These are phyloP conservation scores for Scutellaria galericulata DNA, from an alignment of 257 asterid genomes.

Conservation along the genomic window DNA sequence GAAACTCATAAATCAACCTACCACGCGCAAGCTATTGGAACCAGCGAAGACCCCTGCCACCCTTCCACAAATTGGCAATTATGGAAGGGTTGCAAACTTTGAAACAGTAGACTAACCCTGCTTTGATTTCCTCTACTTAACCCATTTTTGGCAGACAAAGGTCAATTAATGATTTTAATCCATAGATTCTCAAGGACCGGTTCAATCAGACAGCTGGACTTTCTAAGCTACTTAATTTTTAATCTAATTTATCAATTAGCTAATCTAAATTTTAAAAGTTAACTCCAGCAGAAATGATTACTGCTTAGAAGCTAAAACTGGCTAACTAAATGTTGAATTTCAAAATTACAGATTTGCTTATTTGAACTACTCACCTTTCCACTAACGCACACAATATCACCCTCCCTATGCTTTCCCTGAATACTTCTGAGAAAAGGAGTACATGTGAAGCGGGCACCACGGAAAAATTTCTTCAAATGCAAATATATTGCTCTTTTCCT, in stretches of 20 bases:
- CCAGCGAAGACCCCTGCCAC: conserved; percentile 10
- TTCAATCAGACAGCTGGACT: neutral
- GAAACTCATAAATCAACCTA: conserved; percentile 4
- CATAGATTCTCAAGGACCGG: conserved; percentile 5
- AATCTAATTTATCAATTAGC: conserved; percentile 3
- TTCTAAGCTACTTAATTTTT: neutral
- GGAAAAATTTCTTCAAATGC: conserved; percentile 92
- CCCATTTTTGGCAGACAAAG: neutral
- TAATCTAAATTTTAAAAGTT: conserved; percentile 5
- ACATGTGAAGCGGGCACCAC: conserved; percentile 89
- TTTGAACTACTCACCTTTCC: conserved; percentile 74
- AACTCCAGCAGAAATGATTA: neutral
- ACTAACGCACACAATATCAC: conserved; percentile 88
- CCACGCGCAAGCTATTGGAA: conserved; percentile 7
- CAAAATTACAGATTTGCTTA: conserved; percentile 20
- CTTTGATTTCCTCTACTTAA: neutral
- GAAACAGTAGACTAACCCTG: neutral
- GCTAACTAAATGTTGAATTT: neutral
- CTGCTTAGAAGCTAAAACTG: conserved; percentile 2
- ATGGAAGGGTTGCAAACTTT: conserved; percentile 6
- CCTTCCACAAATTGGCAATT: neutral
- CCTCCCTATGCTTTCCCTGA: conserved; percentile 80
- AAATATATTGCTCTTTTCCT: conserved; percentile 57
- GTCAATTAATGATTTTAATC: neutral
- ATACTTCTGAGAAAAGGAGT: conserved; percentile 79